phyloP scores from a whole-genome alignment of 768 basidiomycete genomes.

The Mycena rosella region DNA sequence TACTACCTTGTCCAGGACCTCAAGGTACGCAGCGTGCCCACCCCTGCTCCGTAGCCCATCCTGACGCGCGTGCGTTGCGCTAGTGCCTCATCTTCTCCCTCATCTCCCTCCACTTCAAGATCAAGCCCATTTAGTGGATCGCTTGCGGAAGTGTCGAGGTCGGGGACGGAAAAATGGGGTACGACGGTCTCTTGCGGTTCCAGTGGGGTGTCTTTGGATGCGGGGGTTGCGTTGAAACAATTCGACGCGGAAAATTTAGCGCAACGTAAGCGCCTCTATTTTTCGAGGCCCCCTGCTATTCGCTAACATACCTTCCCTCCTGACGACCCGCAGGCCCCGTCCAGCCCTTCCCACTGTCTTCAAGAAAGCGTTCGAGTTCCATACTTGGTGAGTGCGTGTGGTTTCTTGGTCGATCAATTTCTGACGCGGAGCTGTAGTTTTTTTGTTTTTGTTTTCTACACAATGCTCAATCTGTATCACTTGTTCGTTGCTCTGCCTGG shows the following conservation, averaged over 20 bases:
- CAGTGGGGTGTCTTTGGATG: constrained; percentile 12
- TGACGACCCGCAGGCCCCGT: constrained; percentile 25
- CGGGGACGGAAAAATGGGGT: constrained; percentile 29
- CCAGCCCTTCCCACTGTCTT: constrained; percentile 38
- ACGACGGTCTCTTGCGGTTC: constrained; percentile 35
- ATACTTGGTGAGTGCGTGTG: constrained; percentile 45
- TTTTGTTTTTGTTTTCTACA: constrained; percentile 16
- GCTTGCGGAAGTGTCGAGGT: no score
- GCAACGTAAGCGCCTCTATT: constrained; percentile 8
- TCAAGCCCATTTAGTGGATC: constrained; percentile 90
- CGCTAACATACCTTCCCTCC: constrained; percentile 14
- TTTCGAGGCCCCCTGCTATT: constrained; percentile 17
- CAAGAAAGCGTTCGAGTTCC: constrained; percentile 60
- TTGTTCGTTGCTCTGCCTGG: not conserved
- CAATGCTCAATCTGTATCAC: constrained; percentile 33
- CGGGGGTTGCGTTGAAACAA: constrained; percentile 19
- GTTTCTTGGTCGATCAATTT: not conserved
- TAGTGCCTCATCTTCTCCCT: constrained; percentile 98
- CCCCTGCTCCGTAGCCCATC: not conserved
- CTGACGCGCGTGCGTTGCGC: not conserved
- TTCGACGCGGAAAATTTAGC: constrained; percentile 11
- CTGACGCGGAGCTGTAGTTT: not conserved
- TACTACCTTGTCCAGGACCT: constrained; percentile 99
- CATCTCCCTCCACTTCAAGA: constrained; percentile 99
- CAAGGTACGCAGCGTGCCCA: constrained; percentile 74